Evolutionary conservation across 495 filamentous ascomycete species (phyloP).

Genomic region (Tuber magnatum): DNA sequence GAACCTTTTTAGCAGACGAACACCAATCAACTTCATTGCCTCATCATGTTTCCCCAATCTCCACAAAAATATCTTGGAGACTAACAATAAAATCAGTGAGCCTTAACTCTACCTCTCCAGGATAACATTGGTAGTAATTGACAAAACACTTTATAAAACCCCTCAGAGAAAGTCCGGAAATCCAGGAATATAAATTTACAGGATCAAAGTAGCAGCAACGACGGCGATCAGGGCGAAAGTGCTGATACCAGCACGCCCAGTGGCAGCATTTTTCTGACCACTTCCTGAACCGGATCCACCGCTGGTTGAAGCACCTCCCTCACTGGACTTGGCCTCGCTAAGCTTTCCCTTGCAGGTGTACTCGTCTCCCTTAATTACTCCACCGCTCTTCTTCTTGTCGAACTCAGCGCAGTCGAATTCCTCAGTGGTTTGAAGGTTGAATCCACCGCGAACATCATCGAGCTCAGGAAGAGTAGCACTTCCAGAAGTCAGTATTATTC

Average conservation of each 20-base stretch:
- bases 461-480: conserved; percentile 66
- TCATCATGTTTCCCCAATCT: conserved; percentile 36
- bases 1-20: conserved; percentile 34
- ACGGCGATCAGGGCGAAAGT: conserved; percentile 28
- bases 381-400: conserved; percentile 24
- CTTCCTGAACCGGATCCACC: conserved; percentile 19
- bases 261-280: neutral
- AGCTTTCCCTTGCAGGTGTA: conserved; percentile 44
- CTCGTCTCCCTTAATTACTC: conserved; percentile 44
- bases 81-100: conserved; percentile 26
- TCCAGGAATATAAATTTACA: conserved; percentile 33
- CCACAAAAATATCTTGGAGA: conserved; percentile 20
- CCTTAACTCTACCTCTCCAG: conserved; percentile 24
- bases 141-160: conserved; percentile 39
- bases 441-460: conserved; percentile 70
- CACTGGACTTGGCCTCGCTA: conserved; percentile 33
- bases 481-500: conserved; percentile 28
- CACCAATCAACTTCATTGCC: conserved; percentile 36
- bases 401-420: conserved; percentile 52
- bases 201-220: conserved; percentile 29
- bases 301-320: conserved; percentile 32
- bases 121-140: conserved; percentile 34
- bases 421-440: conserved; percentile 71
- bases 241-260: conserved; percentile 38
- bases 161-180: conserved; percentile 25